Conservation (phyloP, 345 rosid genomes). For the Citrus inodora region DNA sequence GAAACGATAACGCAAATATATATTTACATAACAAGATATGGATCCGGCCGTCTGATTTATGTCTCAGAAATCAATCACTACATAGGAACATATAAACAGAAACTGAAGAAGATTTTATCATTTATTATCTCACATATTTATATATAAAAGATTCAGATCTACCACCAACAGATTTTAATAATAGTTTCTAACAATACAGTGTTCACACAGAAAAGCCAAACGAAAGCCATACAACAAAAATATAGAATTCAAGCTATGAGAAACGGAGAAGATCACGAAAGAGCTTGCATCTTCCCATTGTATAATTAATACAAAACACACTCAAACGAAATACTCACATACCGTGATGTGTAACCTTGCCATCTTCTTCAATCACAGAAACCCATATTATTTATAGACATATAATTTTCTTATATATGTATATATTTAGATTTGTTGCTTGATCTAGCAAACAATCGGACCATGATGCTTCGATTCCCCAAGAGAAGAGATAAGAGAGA, state of each 20-base stretch:
- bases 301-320: neutral
- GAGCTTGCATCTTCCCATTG: neutral
- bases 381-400: neutral
- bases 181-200: slow-evolving; percentile 10
- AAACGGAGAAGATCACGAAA: neutral
- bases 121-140: slow-evolving; percentile 10
- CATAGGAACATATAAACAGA: slow-evolving; percentile 17
- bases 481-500: slow-evolving; percentile 16
- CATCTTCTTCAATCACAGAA: neutral
- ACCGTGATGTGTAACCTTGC: slow-evolving; percentile 4
- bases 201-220: neutral
- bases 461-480: slow-evolving; percentile 69
- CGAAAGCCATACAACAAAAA: neutral
- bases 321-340: neutral
- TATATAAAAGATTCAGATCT: slow-evolving; percentile 13
- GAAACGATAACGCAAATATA: neutral
- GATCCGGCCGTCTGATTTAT: neutral
- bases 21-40: neutral
- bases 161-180: neutral
- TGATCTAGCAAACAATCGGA: slow-evolving; percentile 45
- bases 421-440: slow-evolving; percentile 3
- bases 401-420: neutral
- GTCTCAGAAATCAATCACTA: slow-evolving; percentile 6
- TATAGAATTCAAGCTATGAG: neutral
- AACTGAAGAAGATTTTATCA: neutral